These are phyloP conservation scores for Aureobasidium sp. DNA, from an alignment of 2,329 filamentous ascomycete genomes.

Conservation along the genomic window DNA sequence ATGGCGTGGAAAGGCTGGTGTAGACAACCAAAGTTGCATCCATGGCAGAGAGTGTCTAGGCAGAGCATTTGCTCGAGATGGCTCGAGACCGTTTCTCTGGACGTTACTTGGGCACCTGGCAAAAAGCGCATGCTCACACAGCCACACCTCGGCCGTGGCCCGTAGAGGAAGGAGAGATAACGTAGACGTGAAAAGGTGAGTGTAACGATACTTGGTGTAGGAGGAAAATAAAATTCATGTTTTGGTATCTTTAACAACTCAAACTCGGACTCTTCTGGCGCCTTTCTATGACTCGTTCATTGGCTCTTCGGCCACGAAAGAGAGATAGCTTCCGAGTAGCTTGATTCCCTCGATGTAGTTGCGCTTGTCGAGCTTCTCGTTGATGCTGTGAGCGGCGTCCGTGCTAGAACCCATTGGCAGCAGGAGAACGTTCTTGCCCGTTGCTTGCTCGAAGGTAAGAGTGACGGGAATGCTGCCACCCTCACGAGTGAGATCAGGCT, in stretches of 20 bases:
- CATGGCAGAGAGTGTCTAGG: neutral
- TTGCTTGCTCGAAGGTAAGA: slow-evolving; percentile 92
- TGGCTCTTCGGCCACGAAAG: slow-evolving; percentile 90
- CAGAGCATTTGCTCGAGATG: neutral
- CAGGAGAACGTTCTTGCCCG: slow-evolving; percentile 92
- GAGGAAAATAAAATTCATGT: neutral
- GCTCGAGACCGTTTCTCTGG: neutral
- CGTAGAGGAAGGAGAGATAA: neutral
- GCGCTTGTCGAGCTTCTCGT: slow-evolving; percentile 92
- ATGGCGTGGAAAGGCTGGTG: no score
- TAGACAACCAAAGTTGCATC: neutral
- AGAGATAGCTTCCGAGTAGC: slow-evolving; percentile 85
- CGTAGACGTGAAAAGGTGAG: neutral
- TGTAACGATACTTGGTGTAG: neutral
- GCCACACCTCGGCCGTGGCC: neutral
- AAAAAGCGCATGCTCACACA: neutral
- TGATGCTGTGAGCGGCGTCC: slow-evolving; percentile 93
- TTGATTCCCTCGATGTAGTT: slow-evolving; percentile 99
- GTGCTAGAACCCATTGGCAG: slow-evolving; percentile 96
- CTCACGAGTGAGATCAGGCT: slow-evolving; percentile 92
- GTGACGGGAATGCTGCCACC: slow-evolving; percentile 97
- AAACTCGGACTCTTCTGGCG: neutral
- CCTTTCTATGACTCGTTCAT: slow-evolving; percentile 29
- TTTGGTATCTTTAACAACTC: slow-evolving; percentile 8
- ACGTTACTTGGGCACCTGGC: neutral